These are phyloP conservation scores for Cinnamomum chago DNA, from an alignment of 164 flowering plant species.

Conservation along the genomic window DNA sequence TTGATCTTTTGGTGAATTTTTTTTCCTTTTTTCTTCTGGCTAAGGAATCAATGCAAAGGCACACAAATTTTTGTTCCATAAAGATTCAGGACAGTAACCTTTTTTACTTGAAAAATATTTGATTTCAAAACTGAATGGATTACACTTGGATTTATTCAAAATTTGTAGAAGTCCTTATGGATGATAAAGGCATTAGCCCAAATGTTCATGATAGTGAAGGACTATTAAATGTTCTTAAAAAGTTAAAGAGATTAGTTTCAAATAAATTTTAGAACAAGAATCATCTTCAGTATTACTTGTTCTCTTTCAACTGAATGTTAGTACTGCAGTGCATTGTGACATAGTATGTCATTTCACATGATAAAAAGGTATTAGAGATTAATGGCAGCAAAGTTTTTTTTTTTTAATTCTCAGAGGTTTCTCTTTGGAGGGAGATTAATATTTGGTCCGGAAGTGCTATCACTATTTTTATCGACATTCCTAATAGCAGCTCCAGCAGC, in stretches of 20 bases:
- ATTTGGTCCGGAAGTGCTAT: slow-evolving; percentile 91
- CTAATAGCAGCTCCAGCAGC: slow-evolving; percentile 74
- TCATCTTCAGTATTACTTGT: not conserved
- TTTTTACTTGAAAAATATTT: no score
- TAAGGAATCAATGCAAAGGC: no score
- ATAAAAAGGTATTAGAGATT: not conserved
- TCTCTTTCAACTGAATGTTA: not conserved
- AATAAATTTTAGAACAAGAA: no score
- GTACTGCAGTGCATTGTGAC: not conserved
- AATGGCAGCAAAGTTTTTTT: not conserved
- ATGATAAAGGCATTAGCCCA: not conserved
- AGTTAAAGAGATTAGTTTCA: no score
- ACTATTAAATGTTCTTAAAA: not conserved
- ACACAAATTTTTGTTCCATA: no score
- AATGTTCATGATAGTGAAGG: not conserved
- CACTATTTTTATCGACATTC: slow-evolving; percentile 50
- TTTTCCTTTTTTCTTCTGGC: no score
- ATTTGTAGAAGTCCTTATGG: not conserved
- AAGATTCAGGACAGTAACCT: no score
- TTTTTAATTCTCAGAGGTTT: slow-evolving; percentile 58
- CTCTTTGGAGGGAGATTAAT: slow-evolving; percentile 75
- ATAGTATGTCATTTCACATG: not conserved
- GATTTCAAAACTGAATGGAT: no score
- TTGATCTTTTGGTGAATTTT: no score
- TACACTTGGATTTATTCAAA: not conserved